phyloP scores from a whole-genome alignment of 73 alveolate genomes.

The Diophrys sp. region DNA sequence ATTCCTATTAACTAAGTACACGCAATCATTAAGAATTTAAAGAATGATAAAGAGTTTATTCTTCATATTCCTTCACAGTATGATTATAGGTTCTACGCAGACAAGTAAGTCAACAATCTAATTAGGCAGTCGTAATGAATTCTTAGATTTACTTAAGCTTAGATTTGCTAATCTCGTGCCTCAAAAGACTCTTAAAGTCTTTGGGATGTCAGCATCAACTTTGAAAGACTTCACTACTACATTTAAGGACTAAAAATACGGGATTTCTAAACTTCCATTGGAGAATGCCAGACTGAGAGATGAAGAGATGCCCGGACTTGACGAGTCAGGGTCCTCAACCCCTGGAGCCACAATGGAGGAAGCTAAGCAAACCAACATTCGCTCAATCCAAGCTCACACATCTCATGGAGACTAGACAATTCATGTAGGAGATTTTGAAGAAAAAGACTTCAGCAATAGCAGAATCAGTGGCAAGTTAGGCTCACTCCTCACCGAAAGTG shows the following conservation, averaged over 20 bases:
- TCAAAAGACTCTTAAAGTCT: conserved; percentile 36
- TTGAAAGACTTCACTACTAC: conserved; percentile 72
- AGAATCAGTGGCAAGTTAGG: not conserved
- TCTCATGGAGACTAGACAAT: not conserved
- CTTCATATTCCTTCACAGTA: conserved; percentile 69
- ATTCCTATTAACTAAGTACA: conserved; percentile 5
- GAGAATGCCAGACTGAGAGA: conserved; percentile 59
- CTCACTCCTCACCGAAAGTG: no score
- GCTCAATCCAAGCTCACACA: not conserved
- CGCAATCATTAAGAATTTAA: conserved; percentile 15
- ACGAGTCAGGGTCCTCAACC: conserved; percentile 1
- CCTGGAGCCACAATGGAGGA: not conserved
- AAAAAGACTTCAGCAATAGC: no score
- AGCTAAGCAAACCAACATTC: not conserved
- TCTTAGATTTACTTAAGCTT: conserved; percentile 35
- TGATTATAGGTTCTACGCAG: conserved; percentile 64
- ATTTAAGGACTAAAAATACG: conserved; percentile 66
- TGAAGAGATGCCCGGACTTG: conserved; percentile 46
- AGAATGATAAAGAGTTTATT: conserved; percentile 59
- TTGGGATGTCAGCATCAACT: conserved; percentile 27
- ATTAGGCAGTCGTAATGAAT: conserved; percentile 35
- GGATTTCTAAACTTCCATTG: conserved; percentile 64
- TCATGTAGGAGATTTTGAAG: conserved; percentile 2
- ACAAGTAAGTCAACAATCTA: not conserved
- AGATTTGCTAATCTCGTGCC: conserved; percentile 50